Base-by-base conservation (phyloP, 139 green algal species). In the Picochlorum sp. region DNA sequence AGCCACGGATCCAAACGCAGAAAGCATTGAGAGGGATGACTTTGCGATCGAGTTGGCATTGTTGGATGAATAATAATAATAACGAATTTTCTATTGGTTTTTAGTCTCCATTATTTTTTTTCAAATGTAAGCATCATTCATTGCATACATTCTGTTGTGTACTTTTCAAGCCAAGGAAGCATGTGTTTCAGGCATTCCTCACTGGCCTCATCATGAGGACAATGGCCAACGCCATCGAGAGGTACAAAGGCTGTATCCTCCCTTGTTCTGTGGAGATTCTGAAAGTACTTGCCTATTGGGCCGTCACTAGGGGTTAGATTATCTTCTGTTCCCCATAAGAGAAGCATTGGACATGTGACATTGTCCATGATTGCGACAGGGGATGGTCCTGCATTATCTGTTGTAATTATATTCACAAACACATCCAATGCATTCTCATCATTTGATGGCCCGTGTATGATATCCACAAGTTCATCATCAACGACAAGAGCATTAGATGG, bases 251-350 rank as follows among this genome's bases (percentile, higher is more conserved):
- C 54, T 3, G 47, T 26, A 15, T 78, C 61, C 2, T 66, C 62
- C 0, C 81, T 71, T 23, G 4, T 58, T 3, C 37, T 21, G 2
- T 79, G 63, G 57, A 95, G 69, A 1, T 37, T 55, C 54, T 75
- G 18, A 34, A 95, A 92, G 69, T 78, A 95, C n/a, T 79, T 67
- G 3, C 88, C 90, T 10, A 96, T 79, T 3, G 92, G 92, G 13
- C 89, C 88, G 63, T 97, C 84, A 2, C 79, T 32, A 0, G 92
- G 92, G 1, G 89, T 97, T 57, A 98, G 85, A 15, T 67, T 67
- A 79, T 97, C 92, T 7, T 67, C 57, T 30, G 85, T 74, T 1
- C 92, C 92, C 91, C 91, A 97, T 32, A 96, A 54, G 7, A 97
- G 61, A 44, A 97, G 80, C 45, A 97, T 57, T 2, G 88, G 87